Evolutionary conservation across 345 rosid genomes (phyloP).

Genomic region (Gossypium thurberi): DNA sequence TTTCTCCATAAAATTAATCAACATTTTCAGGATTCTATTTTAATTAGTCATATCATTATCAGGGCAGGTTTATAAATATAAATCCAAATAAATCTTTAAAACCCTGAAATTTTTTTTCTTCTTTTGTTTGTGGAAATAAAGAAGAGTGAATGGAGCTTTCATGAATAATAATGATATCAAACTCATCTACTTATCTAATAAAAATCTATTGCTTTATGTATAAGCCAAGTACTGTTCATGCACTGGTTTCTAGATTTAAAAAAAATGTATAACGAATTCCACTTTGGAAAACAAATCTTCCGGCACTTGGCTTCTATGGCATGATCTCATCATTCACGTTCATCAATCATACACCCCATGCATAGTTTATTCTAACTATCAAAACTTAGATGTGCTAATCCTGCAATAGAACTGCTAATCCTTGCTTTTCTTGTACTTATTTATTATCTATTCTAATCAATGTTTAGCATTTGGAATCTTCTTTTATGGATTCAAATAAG

Average conservation of each 20-base stretch:
- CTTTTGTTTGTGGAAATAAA: neutral
- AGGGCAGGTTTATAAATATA: neutral
- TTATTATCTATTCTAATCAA: neutral
- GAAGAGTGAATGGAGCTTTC: neutral
- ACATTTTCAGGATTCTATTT: neutral
- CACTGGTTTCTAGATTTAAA: neutral
- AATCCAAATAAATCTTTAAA: neutral
- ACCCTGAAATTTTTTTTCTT: neutral
- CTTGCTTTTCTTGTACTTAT: no score
- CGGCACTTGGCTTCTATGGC: slow-evolving; percentile 6
- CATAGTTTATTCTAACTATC: neutral
- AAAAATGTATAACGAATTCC: slow-evolving; percentile 6
- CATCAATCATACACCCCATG: neutral
- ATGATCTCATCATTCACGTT: slow-evolving; percentile 14
- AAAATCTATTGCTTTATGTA: neutral
- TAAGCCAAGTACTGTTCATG: neutral
- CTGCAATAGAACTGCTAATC: no score
- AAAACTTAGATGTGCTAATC: neutral
- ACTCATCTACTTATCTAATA: neutral
- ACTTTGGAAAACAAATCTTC: slow-evolving; percentile 7
- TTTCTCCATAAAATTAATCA: no score
- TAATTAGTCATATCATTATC: neutral
- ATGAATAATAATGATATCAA: slow-evolving; percentile 1
- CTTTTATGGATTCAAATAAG: no score
- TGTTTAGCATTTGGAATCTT: neutral